Base-by-base conservation (phyloP, 2,329 filamentous ascomycete genomes). In the Hymenotorrendiella dingleyae region DNA sequence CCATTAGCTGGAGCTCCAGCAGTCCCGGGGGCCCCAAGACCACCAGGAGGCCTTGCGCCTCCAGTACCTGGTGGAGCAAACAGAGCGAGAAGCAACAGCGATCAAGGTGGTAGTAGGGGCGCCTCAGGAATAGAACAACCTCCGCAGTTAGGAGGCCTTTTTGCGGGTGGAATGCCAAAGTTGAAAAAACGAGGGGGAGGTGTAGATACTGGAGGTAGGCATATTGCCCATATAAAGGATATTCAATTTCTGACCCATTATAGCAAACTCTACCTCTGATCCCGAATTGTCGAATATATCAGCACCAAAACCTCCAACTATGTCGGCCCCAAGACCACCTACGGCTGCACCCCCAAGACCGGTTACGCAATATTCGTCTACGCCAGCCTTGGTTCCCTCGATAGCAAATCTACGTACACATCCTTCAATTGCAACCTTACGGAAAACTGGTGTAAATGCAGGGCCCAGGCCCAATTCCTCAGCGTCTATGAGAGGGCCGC, bases 161-260 rank as follows among this genome's bases (percentile, higher is more conserved):
- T 98, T 60, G 88, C 86, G 1, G 90, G 88, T 26, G 93, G 91
- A 27, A 97, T 97, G 78, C 93, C 93, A 3, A 97, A 96, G 68
- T 64, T 98, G 58, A 86, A 86, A 63, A 96, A 94, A 69, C 76
- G 82, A 3, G 85, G 88, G 43, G 90, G 86, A 36, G 84, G 84
- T 28, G 71, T 91, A 46, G 76, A 88, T 64, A 91, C 86, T 1
- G 86, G 82, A 62, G 74, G 74, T 75, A 56, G 72, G 43, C 26
- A 19, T 9, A 16, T 33, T 20, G 5, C 12, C 14, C 17, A 5
- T 12, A 19, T 23, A 23, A 22, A 4, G 19, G 11, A 40, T 5
- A 33, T 24, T 29, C 38, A 33, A 36, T 26, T 36, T 29, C 56
- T 62, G 39, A 63, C 49, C 30, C 24, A 11, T 7, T 43, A 22